A percentile compares a stretch with the other conserved stretches of the same genome.
Evolutionary conservation across 202 grass and related monocot species (phyloP).

Genomic region (Dendrocalamus latiflorus): DNA sequence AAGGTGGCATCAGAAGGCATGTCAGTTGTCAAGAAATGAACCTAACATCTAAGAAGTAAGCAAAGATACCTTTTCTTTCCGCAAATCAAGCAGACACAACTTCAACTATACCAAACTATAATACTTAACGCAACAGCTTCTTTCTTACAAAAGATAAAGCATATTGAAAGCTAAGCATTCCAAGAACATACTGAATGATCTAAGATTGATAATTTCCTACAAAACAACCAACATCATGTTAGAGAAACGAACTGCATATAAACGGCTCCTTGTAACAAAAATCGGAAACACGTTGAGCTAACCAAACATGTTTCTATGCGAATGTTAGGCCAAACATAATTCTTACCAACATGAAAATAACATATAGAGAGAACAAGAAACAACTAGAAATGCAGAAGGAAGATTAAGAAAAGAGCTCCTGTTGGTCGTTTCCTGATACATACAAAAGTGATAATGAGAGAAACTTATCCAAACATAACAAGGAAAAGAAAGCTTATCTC

Average conservation of each 20-base stretch:
- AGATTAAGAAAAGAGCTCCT: not conserved
- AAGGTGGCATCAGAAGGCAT: not conserved
- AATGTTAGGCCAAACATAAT: not conserved
- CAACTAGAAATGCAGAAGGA: not conserved
- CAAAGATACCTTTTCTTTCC: not conserved
- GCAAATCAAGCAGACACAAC: not conserved
- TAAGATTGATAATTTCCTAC: not conserved
- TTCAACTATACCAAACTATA: not conserved
- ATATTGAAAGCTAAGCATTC: not conserved
- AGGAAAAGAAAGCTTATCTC: not conserved
- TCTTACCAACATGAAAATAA: not conserved
- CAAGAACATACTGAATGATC: not conserved
- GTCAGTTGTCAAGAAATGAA: not conserved
- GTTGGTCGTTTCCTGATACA: not conserved
- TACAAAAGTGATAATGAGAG: not conserved
- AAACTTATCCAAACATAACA: not conserved
- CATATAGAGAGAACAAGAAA: not conserved
- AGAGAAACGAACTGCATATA: not conserved
- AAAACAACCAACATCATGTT: not conserved
- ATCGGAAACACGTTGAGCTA: not conserved
- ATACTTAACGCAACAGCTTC: not conserved
- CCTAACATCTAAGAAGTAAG: not conserved
- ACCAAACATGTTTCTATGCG: not conserved
- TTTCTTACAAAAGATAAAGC: not conserved
- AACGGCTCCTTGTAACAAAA: not conserved